Conservation (phyloP, 2,329 filamentous ascomycete species). For the Gnomoniopsis smithogilvyi region DNA sequence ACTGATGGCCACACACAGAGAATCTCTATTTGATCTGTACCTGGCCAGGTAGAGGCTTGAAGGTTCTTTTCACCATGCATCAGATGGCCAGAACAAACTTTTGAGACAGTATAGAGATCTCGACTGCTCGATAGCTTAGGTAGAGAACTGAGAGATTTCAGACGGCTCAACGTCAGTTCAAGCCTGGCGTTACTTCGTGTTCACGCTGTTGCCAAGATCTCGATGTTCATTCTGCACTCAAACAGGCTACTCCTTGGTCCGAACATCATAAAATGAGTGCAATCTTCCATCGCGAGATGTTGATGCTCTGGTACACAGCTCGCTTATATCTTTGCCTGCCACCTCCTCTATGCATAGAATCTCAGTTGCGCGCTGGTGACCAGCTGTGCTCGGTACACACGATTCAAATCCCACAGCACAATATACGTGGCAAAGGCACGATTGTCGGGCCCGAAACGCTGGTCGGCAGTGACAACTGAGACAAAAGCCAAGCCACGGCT, state of each 20-base stretch:
- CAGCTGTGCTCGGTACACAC: background rate
- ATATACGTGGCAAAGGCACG: background rate
- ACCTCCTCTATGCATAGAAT: background rate
- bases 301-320: background rate
- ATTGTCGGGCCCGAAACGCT: background rate
- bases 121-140: no score
- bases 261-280: background rate
- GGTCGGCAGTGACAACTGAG: constrained; percentile 11
- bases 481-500: constrained; percentile 17
- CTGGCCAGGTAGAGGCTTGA: no score
- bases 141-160: no score
- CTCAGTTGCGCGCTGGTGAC: background rate
- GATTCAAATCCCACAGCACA: background rate
- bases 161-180: no score
- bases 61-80: no score
- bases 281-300: background rate
- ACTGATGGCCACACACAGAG: no score
- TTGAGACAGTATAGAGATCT: no score
- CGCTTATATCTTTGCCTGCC: background rate
- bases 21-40: no score
- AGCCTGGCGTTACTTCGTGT: no score
- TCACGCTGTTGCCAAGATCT: background rate
- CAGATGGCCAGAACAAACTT: no score
- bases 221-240: background rate
- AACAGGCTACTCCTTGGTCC: background rate